Evolutionary conservation across 2,329 filamentous ascomycete species (phyloP).

Genomic region (Penicillium sp.): DNA sequence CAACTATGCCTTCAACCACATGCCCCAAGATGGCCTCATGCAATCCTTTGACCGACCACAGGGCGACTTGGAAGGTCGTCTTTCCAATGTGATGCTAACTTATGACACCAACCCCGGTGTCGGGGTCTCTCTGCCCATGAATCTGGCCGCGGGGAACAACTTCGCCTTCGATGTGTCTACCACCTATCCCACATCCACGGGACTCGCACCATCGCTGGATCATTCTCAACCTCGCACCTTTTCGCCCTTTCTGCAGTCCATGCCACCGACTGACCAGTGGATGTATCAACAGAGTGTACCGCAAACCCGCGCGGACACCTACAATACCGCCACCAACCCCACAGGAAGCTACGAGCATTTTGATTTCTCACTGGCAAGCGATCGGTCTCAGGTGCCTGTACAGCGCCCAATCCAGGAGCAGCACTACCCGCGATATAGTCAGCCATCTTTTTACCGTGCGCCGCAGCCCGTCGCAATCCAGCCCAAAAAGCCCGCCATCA

Average conservation of each 20-base stretch:
- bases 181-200: conserved; percentile 20
- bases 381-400: conserved; percentile 7
- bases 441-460: conserved; percentile 17
- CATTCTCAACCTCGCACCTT: conserved; percentile 16
- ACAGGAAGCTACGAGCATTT: conserved; percentile 18
- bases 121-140: conserved; percentile 19
- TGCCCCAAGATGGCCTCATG: conserved; percentile 17
- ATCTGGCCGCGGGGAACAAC: conserved; percentile 14
- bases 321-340: conserved; percentile 9
- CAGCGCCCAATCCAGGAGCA: conserved; percentile 15
- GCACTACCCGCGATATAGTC: conserved; percentile 10
- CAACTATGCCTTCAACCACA: conserved; percentile 13
- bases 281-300: conserved; percentile 1
- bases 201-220: conserved; percentile 13
- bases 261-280: conserved; percentile 9
- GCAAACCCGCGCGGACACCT: conserved; percentile 4
- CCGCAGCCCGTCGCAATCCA: conserved; percentile 26
- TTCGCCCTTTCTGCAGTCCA: conserved; percentile 3
- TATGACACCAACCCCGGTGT: conserved; percentile 22
- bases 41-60: conserved; percentile 15
- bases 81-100: conserved; percentile 24
- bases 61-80: conserved; percentile 16
- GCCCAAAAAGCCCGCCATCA: conserved; percentile 26
- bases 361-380: conserved; percentile 17
- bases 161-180: conserved; percentile 24